Base-by-base conservation (phyloP, 768 basidiomycete genomes). In the Sarcodon sp. region DNA sequence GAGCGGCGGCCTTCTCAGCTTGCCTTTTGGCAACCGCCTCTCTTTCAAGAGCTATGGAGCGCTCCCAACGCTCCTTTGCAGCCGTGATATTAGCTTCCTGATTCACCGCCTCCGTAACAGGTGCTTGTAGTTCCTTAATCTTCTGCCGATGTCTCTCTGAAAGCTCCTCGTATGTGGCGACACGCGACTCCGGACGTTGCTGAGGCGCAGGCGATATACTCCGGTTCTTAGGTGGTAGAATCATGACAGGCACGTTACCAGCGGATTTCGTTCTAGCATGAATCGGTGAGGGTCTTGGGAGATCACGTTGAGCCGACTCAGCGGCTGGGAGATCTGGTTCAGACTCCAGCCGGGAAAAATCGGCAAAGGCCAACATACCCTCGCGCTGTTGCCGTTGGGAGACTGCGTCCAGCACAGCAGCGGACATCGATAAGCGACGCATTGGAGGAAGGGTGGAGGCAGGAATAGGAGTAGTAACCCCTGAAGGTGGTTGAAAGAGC, bases 141-240 rank as follows among this genome's bases (percentile, higher is more conserved):
- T 88, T 87, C 65, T 86, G 80, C 44, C 86, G 76, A 56, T 94
- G 91, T 13, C 90, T 72, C 54, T 89, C 87, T 43, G 78, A 80
- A 33, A 94, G 70, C 60, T 94, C 89, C 62, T 93, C 91, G 59
- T 86, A 88, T 1, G 90, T 89, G 50, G 79, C 76, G 27, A 81
- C 75, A 12, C 84, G 79, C 3, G 77, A 69, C 18, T 67, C 66
- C 27, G 39, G 39, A 16, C 16, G 8, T 27, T 13, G 15, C 54
- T 77, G 76, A 9, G 80, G 78, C 35, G 63, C 53, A 5, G 68
- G 67, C 15, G 68, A 56, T 4, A 61, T 61, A 11, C 62, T 59
- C 4, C 52, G 43, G 48, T 61, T 66, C n/a, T 64, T 60, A 12
- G 76, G 75, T 34, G 76, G 74, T 38, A 75, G 57, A 37, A 70